Evolutionary conservation across 163 green algal species (phyloP), one percentile per base, ranked within the genome.

Genomic region (Trebouxiophyceae sp.): DNA sequence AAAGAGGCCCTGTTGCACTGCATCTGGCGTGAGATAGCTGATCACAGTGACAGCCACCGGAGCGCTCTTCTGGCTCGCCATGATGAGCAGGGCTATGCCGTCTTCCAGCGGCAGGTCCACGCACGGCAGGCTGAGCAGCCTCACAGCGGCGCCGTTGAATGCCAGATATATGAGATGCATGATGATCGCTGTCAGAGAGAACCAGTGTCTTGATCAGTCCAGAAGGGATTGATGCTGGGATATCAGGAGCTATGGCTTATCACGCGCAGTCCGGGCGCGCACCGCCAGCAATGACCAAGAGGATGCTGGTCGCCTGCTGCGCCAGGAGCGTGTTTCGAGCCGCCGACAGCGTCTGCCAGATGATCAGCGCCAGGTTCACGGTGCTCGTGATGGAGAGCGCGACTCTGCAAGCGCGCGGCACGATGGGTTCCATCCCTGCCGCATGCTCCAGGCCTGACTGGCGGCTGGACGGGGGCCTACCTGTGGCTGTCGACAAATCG

Each of bases 1-100:
- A 50, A 87, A 62, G 57, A 87, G 63, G 2, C 78, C 78, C 33
- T 81, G 75, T 55, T 63, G 39, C 5, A 56, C 33, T 1, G 62
- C 33, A 47, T 66, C 57, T 4, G 20, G 31, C 6, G 66, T 72
- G 30, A 86, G 45, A 64, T 86, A 84, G 27, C 39, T 67, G 54
- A 84, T 84, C 4, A 84, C 76, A 46, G 79, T 86, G 5, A 85
- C 75, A 6, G 80, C 71, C 29, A 87, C 77, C 0, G 81, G 80
- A 20, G 76, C 80, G 20, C 59, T 76, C 62, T 87, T 87, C 26
- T 87, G 74, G 4, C 47, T 57, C 1, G 67, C 57, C 81, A 87
- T 87, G 33, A 87, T 75, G 12, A 76, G 39, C 28, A 80, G 70
- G 0, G 81, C 71, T 1, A 85, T 69, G 27, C 46, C 78, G 29